Evolutionary conservation across 2,329 filamentous ascomycete species (phyloP).

Genomic region (Cladophialophora psammophila): DNA sequence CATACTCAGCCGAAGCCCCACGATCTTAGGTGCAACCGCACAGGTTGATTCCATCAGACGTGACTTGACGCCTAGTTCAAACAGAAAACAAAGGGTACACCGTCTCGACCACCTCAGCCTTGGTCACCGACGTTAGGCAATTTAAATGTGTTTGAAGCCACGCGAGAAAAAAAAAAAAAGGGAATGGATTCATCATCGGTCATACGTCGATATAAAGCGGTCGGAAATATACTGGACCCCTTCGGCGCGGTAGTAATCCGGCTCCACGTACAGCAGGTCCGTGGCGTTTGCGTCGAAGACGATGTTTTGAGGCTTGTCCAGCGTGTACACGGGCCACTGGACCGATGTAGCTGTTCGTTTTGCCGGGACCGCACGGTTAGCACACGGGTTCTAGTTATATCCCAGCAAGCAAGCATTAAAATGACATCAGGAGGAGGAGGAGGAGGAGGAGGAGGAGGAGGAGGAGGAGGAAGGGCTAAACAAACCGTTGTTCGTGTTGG

Average conservation of each 20-base stretch:
- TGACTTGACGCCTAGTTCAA: too few relatives aligned
- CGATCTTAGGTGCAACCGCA: too few relatives aligned
- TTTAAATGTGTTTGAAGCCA: too few relatives aligned
- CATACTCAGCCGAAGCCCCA: too few relatives aligned
- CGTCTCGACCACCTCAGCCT: too few relatives aligned
- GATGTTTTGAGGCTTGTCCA: conserved; percentile 51
- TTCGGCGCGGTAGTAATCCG: conserved; percentile 55
- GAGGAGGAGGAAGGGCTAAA: background rate
- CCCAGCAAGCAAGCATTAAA: background rate
- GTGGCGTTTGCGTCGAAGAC: conserved; percentile 60
- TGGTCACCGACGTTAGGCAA: too few relatives aligned
- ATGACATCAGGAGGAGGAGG: background rate
- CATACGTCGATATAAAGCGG: conserved; percentile 19
- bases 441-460: background rate
- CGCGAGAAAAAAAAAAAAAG: too few relatives aligned
- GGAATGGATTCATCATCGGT: conserved; percentile 13
- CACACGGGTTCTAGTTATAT: conserved; percentile 27
- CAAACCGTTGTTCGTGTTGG: conserved; percentile 46
- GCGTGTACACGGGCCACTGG: conserved; percentile 56
- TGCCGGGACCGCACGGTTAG: too few relatives aligned
- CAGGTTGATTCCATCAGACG: too few relatives aligned
- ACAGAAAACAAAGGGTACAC: too few relatives aligned
- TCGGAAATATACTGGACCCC: conserved; percentile 40
- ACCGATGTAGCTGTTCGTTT: conserved; percentile 22
- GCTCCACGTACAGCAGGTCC: conserved; percentile 50